Base-by-base conservation (phyloP, 2,329 filamentous ascomycete genomes). In the Arthroderma sp. region DNA sequence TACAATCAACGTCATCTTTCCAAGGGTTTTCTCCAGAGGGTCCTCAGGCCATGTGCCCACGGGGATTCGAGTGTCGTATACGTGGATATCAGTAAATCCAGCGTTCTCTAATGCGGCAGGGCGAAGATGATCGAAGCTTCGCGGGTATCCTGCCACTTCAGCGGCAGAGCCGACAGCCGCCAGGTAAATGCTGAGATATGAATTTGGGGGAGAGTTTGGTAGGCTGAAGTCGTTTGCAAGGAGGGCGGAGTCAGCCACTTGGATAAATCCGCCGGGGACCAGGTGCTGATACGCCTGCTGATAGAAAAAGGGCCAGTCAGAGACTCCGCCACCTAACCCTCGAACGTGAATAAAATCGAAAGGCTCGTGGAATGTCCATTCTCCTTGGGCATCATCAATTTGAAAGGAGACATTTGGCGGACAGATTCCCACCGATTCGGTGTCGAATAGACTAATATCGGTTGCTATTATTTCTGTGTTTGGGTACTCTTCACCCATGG, bases 331-430 rank as follows among this genome's bases (percentile, higher is more conserved):
- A 28, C 74, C 73, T 55, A 79, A 70, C 51, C 72, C 72, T 54
- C 77, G 74, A 7, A 78, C 62, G 60, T 79, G 77, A 52, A 79
- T 74, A 33, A 78, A 68, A 56, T 78, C 76, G 64, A 77, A 79
- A 0, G 72, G 69, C 4, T 74, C 68, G 56, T 72, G 73, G 59
- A 77, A 78, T 43, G 75, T 71, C 77, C 77, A 79, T 59, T 71
- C 68, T 8, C 68, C 69, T 60, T 75, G 71, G 9, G 74, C 76
- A 17, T 77, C 74, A 58, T 77, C 74, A n/a, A 79, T 67, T 61
- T 78, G 75, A 68, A 78, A 78, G 43, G 71, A 72, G 5, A 77
- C 65, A 56, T 73, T 74, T 15, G 71, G 68, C 0, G 72, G 66
- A 28, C 66, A 67, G 17, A 69, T 63, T 23, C 65, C 62, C 25